A percentile compares a stretch with the other conserved stretches of the same genome.
Evolutionary conservation across 2,329 filamentous ascomycete species (phyloP).

Genomic region (Fusarium albidum): DNA sequence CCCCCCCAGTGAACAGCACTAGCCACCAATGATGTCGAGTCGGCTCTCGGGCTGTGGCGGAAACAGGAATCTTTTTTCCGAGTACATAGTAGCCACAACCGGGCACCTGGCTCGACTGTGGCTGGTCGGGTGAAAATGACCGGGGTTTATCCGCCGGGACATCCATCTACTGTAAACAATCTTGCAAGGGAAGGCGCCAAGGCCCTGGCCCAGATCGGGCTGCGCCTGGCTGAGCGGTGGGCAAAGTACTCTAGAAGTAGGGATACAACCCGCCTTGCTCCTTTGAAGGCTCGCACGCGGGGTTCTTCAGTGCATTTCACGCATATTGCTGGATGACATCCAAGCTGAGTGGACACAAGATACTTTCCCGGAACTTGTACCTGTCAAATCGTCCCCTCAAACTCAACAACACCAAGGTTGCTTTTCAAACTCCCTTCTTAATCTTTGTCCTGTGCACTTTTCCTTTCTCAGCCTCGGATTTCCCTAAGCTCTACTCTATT

Average conservation of each 20-base stretch:
- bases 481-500: not conserved
- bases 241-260: slow-evolving; percentile 22
- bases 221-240: not conserved
- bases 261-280: slow-evolving; percentile 13
- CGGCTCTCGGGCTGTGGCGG: slow-evolving; percentile 29
- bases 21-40: slow-evolving; percentile 42
- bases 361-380: slow-evolving; percentile 21
- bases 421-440: slow-evolving; percentile 6
- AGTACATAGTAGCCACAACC: slow-evolving; percentile 10
- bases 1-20: slow-evolving; percentile 41
- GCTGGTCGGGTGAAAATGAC: not conserved
- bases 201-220: slow-evolving; percentile 7
- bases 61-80: slow-evolving; percentile 28
- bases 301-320: slow-evolving; percentile 12
- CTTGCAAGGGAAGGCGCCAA: slow-evolving; percentile 9
- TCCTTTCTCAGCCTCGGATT: not conserved
- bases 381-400: slow-evolving; percentile 12
- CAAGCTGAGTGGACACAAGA: slow-evolving; percentile 16
- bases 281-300: slow-evolving; percentile 6
- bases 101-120: slow-evolving; percentile 5
- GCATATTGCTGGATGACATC: slow-evolving; percentile 25
- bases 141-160: slow-evolving; percentile 23
- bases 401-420: slow-evolving; percentile 25
- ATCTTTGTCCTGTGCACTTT: not conserved
- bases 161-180: too few relatives aligned